Evolutionary conservation across 345 rosid species (phyloP), one percentile per base, ranked within the genome.

Genomic region (Angophora floribunda): DNA sequence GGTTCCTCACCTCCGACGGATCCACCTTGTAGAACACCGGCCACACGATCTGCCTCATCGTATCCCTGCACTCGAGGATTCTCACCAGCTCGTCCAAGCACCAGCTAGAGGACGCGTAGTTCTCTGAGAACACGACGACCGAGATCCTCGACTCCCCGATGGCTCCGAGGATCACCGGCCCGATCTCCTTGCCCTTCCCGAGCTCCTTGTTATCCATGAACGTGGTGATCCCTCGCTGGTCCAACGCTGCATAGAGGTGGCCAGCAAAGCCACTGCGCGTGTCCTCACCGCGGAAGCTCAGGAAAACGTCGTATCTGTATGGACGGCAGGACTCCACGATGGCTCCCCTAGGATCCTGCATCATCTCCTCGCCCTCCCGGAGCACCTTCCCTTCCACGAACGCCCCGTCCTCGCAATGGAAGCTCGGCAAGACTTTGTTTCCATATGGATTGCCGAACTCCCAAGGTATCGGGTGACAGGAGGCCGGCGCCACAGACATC

Each of bases 211-310:
- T 85, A 26, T 90, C 88, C 86, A 90, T 90, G 79, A 89, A 89
- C 30, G 80, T 30, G 75, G 1, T 16, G 85, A 90, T 16, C 9
- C 91, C 87, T 7, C 47, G 11, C 22, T 22, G 50, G 16, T 21
- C 30, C 63, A 92, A 61, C 47, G 88, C 85, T 8, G 28, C 88
- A 15, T 80, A 52, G 26, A 92, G 87, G 70, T 86, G 87, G 49
- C 79, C 28, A 14, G 86, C n/a, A 87, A 92, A 91, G 75, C 84
- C 61, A 11, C 55, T 79, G n/a, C 91, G 91, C 8, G 89, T 89
- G 88, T 91, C 90, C 41, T 53, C 85, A 3, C 91, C 93, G 19
- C 90, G 13, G 79, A 90, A 91, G 85, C 92, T 92, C 86, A 89
- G 85, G 90, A 90, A 92, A 52, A 90, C 91, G 19, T 91, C 91